Base-by-base conservation (phyloP, 2,329 filamentous ascomycete species). In the Teratosphaeria nubilosa region DNA sequence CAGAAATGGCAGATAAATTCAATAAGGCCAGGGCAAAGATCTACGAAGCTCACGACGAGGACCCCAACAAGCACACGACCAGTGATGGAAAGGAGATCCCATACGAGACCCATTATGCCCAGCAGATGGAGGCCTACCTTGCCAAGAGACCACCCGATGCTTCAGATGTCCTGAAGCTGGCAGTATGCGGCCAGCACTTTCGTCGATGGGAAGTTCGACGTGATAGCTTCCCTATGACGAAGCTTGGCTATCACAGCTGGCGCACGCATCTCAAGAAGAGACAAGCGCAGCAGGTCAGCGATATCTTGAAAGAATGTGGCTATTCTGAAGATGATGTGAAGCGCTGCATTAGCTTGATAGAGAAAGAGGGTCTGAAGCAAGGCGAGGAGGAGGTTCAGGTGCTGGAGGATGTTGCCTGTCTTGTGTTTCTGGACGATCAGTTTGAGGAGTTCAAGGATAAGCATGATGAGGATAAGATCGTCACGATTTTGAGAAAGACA, bases 381-480 rank as follows among this genome's bases (percentile, higher is more conserved):
- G 76, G 78, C 59, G 81, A 84, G 59, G 77, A 79, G 60, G 86
- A 90, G 71, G 85, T 86, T 57, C 87, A 92, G 76, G 79, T 83
- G 6, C 77, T 95, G 61, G 90, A 95, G 76, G 90, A 95, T 74
- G 87, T 90, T 52, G 90, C 90, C 2, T 95, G 90, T 69, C 75
- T 95, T 57, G 90, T 95, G 30, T 95, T 95, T 70, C 74, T 95
- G 63, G 90, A 94, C 70, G 89, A 92, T 70, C 88, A 94, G 69
- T 87, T 95, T 62, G 90, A 91, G 66, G 82, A 81, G 55, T 95
- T 94, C 73, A 86, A 90, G 77, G 78, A 80, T 69, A 80, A 82
- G 30, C 80, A 85, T 56, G 87, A 90, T 68, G 88, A 92, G 74
- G 86, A 84, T 55, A 95, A 94, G 79, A 84, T 90, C 60, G 70